Conservation (phyloP, 1,139 yeast species). For the Arxiozyma slooffiae region DNA sequence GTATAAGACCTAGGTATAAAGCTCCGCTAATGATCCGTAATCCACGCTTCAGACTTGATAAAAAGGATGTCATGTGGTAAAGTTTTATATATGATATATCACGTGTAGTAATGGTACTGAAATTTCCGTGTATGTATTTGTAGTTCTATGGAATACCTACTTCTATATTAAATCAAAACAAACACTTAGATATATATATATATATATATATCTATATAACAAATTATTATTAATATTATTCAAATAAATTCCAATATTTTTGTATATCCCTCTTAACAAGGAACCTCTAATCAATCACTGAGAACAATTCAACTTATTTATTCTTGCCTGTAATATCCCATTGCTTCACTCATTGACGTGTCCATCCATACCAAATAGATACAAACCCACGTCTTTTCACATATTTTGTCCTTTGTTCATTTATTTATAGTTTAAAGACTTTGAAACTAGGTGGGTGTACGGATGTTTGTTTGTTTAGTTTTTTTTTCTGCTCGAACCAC, state of each 20-base stretch:
- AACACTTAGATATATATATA: not conserved
- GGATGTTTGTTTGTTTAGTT: not conserved
- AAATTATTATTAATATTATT: too few species aligned
- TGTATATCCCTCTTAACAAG: too few species aligned
- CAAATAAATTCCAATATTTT: not conserved
- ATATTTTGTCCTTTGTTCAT: too few species aligned
- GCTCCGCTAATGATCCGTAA: slow-evolving; percentile 39
- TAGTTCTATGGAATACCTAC: not conserved
- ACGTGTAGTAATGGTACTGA: not conserved
- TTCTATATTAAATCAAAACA: too few species aligned
- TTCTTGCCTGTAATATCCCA: not conserved
- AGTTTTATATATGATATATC: not conserved
- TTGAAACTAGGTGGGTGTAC: not conserved
- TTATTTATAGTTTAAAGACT: too few species aligned
- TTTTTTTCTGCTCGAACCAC: not conserved
- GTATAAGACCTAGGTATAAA: slow-evolving; percentile 54
- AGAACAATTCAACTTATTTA: not conserved
- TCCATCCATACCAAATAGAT: too few species aligned
- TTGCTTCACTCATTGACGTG: too few species aligned
- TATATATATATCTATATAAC: too few species aligned
- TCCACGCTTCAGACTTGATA: slow-evolving; percentile 17
- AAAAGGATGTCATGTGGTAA: slow-evolving; percentile 7
- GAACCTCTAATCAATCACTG: too few species aligned
- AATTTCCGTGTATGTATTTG: too few species aligned
- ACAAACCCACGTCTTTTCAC: not conserved